Base-by-base conservation (phyloP, 805 yeast species). In the Candida chilensis region DNA sequence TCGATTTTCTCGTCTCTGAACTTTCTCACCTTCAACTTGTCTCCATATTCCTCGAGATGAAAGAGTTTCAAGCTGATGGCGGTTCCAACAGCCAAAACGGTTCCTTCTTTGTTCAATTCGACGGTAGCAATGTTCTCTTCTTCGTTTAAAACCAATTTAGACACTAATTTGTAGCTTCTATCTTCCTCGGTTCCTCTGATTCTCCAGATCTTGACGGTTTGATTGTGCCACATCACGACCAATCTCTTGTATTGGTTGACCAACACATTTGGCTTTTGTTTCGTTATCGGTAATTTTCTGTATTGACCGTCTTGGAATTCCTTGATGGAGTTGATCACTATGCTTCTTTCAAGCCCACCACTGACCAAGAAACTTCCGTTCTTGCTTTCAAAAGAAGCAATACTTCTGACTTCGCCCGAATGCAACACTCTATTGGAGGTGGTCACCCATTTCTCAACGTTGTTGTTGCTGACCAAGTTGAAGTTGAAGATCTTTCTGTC, bases 401-500 rank as follows among this genome's bases (percentile, higher is more conserved):
- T 71, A 1, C 92, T 62, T 47, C 96, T 75, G 22, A 88, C 74
- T 53, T 88, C 97, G 48, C 82, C 78, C 24, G 92, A 74, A 52
- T 92, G 97, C 37, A 87, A 64, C 32, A 90, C 64, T 46, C 95
- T 69, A 52, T 78, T 84, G 32, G 77, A 70, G 38, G 76, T 67
- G 43, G 74, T 78, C 12, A 81, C 71, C 97, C 97, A 90, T 47
- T 76, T 75, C 24, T 57, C 39, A 4, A 44, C 27, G 15, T 44
- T 45, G 33, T 20, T 27, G 25, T 49, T 38, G 35, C 60, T 62
- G 3, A 79, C 62, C 31, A 67, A 54, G 36, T 67, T 63, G 52
- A 80, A 84, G 45, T 78, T 81, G 47, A 74, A 82, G 29, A 92
- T 85, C 48, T 87, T 87, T 44, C 96, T 71, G 52, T 92, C 99